These are phyloP conservation scores for Trematosphaeria pertusa DNA, from an alignment of 2,329 filamentous ascomycete species.

Conservation along the genomic window DNA sequence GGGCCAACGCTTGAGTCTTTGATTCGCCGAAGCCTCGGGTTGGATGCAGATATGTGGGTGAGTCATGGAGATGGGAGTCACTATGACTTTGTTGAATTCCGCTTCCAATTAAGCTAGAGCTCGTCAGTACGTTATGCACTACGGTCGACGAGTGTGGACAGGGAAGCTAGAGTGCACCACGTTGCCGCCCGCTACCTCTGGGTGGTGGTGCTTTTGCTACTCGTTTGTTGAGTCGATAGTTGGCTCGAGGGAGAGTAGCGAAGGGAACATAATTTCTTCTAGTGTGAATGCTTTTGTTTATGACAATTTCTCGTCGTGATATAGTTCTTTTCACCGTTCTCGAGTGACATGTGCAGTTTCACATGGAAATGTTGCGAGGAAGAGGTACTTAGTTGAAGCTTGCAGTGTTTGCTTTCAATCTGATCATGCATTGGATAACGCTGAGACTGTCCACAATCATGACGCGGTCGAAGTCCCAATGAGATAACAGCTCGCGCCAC, in stretches of 20 bases:
- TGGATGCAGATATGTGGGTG: not conserved
- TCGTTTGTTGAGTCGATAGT: conserved; percentile 31
- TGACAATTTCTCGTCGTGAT: too few species aligned
- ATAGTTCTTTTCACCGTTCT: too few species aligned
- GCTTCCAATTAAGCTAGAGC: conserved; percentile 54
- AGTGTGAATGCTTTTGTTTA: not conserved
- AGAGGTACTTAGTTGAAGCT: too few species aligned
- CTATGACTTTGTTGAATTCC: conserved; percentile 15
- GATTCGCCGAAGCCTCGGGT: conserved; percentile 1
- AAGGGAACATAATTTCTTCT: conserved; percentile 34
- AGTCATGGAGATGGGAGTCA: too few species aligned
- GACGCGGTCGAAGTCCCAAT: too few species aligned
- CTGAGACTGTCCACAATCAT: too few species aligned
- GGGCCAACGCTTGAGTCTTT: not conserved
- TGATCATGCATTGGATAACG: too few species aligned
- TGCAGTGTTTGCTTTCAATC: too few species aligned
- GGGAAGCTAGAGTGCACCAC: conserved; percentile 46
- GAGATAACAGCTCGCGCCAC: too few species aligned
- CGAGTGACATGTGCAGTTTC: too few species aligned
- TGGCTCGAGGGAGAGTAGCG: conserved; percentile 31
- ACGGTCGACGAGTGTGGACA: conserved; percentile 53
- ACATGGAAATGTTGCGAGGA: too few species aligned
- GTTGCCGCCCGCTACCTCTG: conserved; percentile 34
- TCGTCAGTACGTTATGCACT: conserved; percentile 43
- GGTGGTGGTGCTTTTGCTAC: conserved; percentile 37